phyloP scores from a whole-genome alignment of 768 basidiomycete species.

The Atractiella rhizophila region DNA sequence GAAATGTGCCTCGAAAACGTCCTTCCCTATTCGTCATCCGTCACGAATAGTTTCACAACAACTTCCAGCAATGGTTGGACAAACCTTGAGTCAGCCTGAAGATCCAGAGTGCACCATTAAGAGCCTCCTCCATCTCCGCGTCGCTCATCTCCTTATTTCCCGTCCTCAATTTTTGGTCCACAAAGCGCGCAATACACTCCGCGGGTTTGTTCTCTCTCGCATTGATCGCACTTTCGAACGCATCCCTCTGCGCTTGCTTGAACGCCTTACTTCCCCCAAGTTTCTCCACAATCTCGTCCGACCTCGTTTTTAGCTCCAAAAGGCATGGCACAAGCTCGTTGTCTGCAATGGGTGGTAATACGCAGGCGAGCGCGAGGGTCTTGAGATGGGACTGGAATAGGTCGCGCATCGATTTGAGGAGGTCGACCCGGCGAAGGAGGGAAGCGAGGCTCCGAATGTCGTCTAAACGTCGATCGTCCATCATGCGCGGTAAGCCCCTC shows the following conservation, averaged over 20 bases:
- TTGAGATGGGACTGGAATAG: constrained; percentile 40
- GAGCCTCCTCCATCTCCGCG: constrained; percentile 33
- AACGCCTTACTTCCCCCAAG: constrained; percentile 27
- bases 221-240: constrained; percentile 48
- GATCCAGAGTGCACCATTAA: constrained; percentile 43
- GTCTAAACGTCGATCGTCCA: constrained; percentile 27
- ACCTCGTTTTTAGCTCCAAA: constrained; percentile 38
- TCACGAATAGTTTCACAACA: neutral
- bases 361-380: constrained; percentile 22
- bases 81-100: constrained; percentile 52
- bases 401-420: constrained; percentile 30
- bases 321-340: constrained; percentile 39
- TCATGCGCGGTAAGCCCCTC: constrained; percentile 32
- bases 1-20: constrained; percentile 82
- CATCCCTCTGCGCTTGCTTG: constrained; percentile 24
- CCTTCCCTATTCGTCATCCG: constrained; percentile 35
- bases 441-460: constrained; percentile 33
- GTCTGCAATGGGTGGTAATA: constrained; percentile 52
- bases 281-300: constrained; percentile 28
- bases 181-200: constrained; percentile 51
- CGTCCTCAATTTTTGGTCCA: constrained; percentile 63
- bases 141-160: constrained; percentile 51
- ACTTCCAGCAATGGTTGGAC: neutral
- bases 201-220: constrained; percentile 53
- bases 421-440: constrained; percentile 36